Evolutionary conservation across 768 basidiomycete species (phyloP), one percentile per base, ranked within the genome.

Genomic region (Leucocoprinus leucothites): DNA sequence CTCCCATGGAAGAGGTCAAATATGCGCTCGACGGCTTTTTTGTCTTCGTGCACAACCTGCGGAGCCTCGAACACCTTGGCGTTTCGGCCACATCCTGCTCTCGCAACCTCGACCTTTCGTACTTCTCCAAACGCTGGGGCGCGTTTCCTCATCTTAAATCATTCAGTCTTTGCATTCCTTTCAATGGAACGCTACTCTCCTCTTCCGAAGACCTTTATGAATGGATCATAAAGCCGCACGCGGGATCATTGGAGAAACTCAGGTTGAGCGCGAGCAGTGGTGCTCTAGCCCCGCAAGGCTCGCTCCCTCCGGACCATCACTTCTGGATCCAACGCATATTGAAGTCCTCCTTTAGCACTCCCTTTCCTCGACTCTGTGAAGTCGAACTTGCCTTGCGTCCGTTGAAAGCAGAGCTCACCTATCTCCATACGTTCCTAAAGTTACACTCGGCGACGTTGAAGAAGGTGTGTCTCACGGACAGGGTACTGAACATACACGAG

Each of bases 31-130:
- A 78, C 28, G 73, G 67, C 8, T 72, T 79, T 26, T 61, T 67
- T n/a, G 72, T 79, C 21, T 79, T 80, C 57, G 56, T 79, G 51
- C 72, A 78, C 65, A 75, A 72, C 50, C 65, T 75, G 41, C 44
- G 53, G 41, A 64, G 71, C n/a, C 65, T 81, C 36, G 62, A 63
- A 45, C 70, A 70, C 1, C 57, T 81, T 1, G 68, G 71, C 0
- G 60, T 79, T 25, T 43, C 63, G 8, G 72, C 76, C 13, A 72
- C 72, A 9, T 60, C 62, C 19, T 57, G 67, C 3, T 78, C 75
- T 7, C 65, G 58, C 43, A 64, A 71, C 45, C 71, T 81, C 40
- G 72, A 75, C 59, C 62, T 81, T 14, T 61, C 66, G 52, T 65
- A 62, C 21, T 68, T 81, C 36, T 75, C 77, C 58, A 53, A 58